phyloP scores from a whole-genome alignment of 305 asterid species.

The Withania somnifera region DNA sequence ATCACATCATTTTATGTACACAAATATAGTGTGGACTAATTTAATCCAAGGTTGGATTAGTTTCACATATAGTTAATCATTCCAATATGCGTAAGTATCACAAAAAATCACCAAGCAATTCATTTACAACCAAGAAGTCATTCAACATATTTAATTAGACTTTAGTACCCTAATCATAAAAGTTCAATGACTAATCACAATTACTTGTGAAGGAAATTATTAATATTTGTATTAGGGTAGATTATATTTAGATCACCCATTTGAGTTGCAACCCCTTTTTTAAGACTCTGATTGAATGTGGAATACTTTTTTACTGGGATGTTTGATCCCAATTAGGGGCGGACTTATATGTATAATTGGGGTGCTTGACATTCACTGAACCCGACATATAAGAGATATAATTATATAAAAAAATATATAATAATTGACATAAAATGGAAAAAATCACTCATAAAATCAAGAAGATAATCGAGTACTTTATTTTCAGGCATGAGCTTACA shows the following conservation, averaged over 20 bases:
- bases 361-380: too few species aligned
- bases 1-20: not conserved
- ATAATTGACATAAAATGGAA: too few species aligned
- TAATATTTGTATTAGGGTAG: not conserved
- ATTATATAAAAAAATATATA: too few species aligned
- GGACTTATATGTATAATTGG: too few species aligned
- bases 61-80: not conserved
- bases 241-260: too few species aligned
- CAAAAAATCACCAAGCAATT: not conserved
- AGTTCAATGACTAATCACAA: not conserved
- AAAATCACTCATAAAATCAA: too few species aligned
- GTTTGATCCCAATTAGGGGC: too few species aligned
- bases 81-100: not conserved
- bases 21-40: not conserved
- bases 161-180: not conserved
- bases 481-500: too few species aligned
- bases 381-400: too few species aligned
- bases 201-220: not conserved
- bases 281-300: accelerated
- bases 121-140: not conserved
- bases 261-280: too few species aligned
- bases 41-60: not conserved
- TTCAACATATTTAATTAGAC: not conserved
- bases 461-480: too few species aligned
- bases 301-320: too few species aligned